phyloP scores from a whole-genome alignment of 2,329 filamentous ascomycete species.

The Venturiaceae sp. region DNA sequence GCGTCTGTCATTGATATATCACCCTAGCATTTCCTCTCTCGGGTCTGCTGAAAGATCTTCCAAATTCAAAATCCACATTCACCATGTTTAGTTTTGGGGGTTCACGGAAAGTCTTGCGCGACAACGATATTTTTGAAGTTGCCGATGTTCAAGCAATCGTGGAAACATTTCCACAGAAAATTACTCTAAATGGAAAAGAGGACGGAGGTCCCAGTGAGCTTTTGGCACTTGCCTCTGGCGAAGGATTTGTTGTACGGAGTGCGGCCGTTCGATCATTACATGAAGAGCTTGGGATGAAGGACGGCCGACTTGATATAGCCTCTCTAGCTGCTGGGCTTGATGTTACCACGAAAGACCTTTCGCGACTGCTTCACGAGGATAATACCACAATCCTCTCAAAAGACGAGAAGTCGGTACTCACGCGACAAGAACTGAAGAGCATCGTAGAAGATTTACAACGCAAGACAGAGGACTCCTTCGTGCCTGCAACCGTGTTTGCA shows the following conservation, averaged over 20 bases:
- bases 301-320: background rate
- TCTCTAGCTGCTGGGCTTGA: background rate
- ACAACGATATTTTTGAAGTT: slow-evolving; percentile 4
- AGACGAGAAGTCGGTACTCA: background rate
- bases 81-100: background rate
- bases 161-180: background rate
- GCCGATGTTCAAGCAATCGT: background rate
- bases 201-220: background rate
- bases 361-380: background rate
- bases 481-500: background rate
- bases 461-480: background rate
- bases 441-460: background rate
- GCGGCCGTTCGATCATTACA: background rate
- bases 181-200: background rate
- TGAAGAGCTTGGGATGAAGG: background rate
- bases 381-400: background rate
- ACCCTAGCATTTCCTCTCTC: too few relatives aligned
- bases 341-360: background rate
- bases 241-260: background rate
- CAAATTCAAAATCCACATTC: too few relatives aligned
- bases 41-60: too few relatives aligned
- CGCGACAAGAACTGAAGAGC: background rate
- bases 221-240: background rate
- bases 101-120: background rate
- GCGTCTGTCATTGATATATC: too few relatives aligned